Percentiles rank a stretch among this genome's conserved stretches.
phyloP scores from a whole-genome alignment of 176 grass and related monocot genomes.

The Panicum miliaceum region DNA sequence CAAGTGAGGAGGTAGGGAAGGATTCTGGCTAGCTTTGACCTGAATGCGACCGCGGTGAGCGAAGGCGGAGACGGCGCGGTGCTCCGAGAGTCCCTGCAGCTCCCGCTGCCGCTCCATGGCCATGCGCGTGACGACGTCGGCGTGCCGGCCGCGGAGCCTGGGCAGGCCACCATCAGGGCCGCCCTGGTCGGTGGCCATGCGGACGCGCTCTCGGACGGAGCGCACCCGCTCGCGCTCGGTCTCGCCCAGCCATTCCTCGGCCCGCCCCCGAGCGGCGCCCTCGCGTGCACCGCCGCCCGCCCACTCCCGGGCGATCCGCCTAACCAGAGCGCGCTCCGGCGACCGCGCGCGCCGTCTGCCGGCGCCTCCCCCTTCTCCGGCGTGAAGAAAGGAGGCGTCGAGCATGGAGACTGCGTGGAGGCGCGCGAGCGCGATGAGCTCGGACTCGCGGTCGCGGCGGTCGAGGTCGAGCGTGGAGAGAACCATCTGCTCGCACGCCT shows the following conservation, averaged over 20 bases:
- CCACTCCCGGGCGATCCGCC: slow-evolving; percentile 83
- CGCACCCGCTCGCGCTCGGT: slow-evolving; percentile 72
- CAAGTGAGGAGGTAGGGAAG: no score
- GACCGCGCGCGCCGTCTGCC: slow-evolving; percentile 44
- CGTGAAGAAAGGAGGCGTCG: slow-evolving; percentile 70
- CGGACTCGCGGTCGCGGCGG: slow-evolving; percentile 78
- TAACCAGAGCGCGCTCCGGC: slow-evolving; percentile 66
- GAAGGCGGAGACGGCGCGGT: slow-evolving; percentile 71
- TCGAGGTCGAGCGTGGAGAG: slow-evolving; percentile 73
- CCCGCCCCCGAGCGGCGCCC: neutral
- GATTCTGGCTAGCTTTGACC: slow-evolving; percentile 32
- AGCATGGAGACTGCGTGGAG: slow-evolving; percentile 97
- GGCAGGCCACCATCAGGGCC: neutral
- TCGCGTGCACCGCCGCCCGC: slow-evolving; percentile 15
- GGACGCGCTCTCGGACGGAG: slow-evolving; percentile 62
- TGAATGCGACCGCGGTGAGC: slow-evolving; percentile 77
- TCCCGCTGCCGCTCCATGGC: slow-evolving; percentile 74
- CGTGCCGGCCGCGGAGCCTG: slow-evolving; percentile 29
- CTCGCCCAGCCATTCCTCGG: slow-evolving; percentile 68
- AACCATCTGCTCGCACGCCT: slow-evolving; percentile 83
- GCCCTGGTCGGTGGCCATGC: slow-evolving; percentile 46
- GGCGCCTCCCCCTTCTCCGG: neutral
- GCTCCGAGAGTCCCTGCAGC: slow-evolving; percentile 84
- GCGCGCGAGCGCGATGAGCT: slow-evolving; percentile 84
- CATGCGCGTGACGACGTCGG: slow-evolving; percentile 52